Base-by-base conservation (phyloP, 2,329 filamentous ascomycete genomes). In the Pseudogymnoascus sp. region DNA sequence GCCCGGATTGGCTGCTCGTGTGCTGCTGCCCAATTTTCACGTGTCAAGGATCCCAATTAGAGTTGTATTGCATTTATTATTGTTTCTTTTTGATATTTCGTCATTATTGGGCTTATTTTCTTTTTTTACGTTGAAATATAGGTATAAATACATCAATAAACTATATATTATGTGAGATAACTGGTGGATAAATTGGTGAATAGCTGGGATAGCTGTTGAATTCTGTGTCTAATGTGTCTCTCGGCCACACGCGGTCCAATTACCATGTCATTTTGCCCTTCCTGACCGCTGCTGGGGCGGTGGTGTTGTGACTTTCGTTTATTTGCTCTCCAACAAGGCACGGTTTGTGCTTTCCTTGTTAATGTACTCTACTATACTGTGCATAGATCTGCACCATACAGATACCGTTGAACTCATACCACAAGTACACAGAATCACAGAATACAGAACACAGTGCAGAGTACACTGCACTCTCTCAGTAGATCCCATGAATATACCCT, bases 61-160 rank as follows among this genome's bases (percentile, higher is more conserved):
- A 57, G 48, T 57, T 57, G 45, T 57, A 57, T 34, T 51, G 45
- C 45, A 28, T 51, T 78, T 57, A 34, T 34, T 34, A 57, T 21
- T 23, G 48, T 54, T 57, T 34, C 51, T 57, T 57, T 57, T 34
- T 34, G 23, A 57, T 34, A 57, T 57, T 54, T 34, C 51, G 51
- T 34, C 51, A 57, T 57, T 19, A 16, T 34, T 34, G 6, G 51
- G 51, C 25, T 57, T 34, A 0, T 7, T 25, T 57, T 19, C 11
- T 19, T 34, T 34, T 34, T 34, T 5, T 13, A 19, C 14, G 4
- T 34, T 57, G 51, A 34, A 34, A 34, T 57, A 34, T 57, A 34
- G 34, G 28, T 19, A 57, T 57, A 57, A 34, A 57, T 34, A 34
- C 25, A 34, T 31, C 11, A 10, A 34, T 6, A 34, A 19, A 34